Base-by-base conservation (phyloP, 345 rosid genomes). In the Brassica napus region DNA sequence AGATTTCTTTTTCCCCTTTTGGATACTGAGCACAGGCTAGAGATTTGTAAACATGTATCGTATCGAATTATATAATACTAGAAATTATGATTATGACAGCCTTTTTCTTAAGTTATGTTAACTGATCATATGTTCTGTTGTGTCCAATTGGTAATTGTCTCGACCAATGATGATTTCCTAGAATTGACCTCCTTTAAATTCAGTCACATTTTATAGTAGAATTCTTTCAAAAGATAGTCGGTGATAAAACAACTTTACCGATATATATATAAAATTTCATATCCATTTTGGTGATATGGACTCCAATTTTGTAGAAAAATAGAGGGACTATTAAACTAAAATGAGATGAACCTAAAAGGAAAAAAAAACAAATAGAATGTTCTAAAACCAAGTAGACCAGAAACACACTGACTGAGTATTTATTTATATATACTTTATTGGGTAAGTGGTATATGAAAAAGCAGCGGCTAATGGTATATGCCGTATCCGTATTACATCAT, bases 41-140 rank as follows among this genome's bases (percentile, higher is more conserved):
- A 24, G 37, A 65, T 66, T 15, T 68, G 55, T 14, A 14, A 5
- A 49, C 55, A 14, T 14, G 6, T 1, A 49, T n/a, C 5, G 8
- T 42, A 44, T 59, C 12, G 34, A 76, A 18, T 12, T 59, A 68
- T 54, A 76, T 44, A 18, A 68, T 12, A 35, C 8, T 39, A 76
- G 2, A 75, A 37, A 2, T 37, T 0, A 37, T 66, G 8, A 66
- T 34, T 12, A 9, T 9, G 12, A 42, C 11, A 42, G 49, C 49
- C 4, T 10, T 42, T 42, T 42, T 42, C 49, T 42, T 42, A 42
- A 42, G 2, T 11, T 61, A 47, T 14, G 54, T n/a, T 49, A n/a
- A 54, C 59, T 35, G 23, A 59, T 4, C 60, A 11, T 6, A 6
- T 54, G 23, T 54, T 16, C 55, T 49, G 55, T n/a, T 49, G 8